Evolutionary conservation across 2,329 filamentous ascomycete genomes (phyloP), one percentile per base, ranked within the genome.

Genomic region (Ophiostoma populinum): DNA sequence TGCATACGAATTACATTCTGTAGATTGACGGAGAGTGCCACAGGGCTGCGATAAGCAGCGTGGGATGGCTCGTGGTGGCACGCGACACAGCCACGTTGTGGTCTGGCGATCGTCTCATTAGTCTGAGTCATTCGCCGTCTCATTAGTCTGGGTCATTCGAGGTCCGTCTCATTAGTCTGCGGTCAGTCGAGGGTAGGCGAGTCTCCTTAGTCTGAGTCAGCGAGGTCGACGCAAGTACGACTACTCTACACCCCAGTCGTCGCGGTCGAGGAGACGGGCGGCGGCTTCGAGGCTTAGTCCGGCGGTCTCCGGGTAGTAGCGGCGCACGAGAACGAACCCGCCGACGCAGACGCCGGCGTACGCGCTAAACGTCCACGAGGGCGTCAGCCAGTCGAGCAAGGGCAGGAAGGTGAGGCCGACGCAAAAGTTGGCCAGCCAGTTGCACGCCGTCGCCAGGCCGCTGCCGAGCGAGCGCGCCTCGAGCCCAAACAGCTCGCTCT

Each of bases 361-460:
- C n/a, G 79, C 53, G 1, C 70, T 65, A 59, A 95, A 94, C 0
- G 85, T 92, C 60, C 73, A 77, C 6, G 66, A 62, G 1, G 83
- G 77, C 6, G 70, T 77, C 43, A 92, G 50, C 8, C 61, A 55
- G 41, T 86, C 72, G 78, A 93, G 85, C 62, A 94, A 67, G 1
- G 83, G 83, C 47, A 95, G 51, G 48, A 95, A 95, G 0, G 82
- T 90, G 41, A 92, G 57, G 0, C 85, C 86, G 2, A 94, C 66
- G 13, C 90, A 53, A 40, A 92, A 90, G 51, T 95, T 95, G 17
- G 78, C 75, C 4, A 67, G 69, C 87, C 87, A 95, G 49, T 72
- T 94, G 6, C 81, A 92, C 5, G 75, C 77, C 7, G 86, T 87
- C 2, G 78, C 69, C 5, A 82, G 53, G 0, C 75, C 75, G 39